phyloP scores from a whole-genome alignment of 768 basidiomycete species.

The Termitomyces eurrhizus region DNA sequence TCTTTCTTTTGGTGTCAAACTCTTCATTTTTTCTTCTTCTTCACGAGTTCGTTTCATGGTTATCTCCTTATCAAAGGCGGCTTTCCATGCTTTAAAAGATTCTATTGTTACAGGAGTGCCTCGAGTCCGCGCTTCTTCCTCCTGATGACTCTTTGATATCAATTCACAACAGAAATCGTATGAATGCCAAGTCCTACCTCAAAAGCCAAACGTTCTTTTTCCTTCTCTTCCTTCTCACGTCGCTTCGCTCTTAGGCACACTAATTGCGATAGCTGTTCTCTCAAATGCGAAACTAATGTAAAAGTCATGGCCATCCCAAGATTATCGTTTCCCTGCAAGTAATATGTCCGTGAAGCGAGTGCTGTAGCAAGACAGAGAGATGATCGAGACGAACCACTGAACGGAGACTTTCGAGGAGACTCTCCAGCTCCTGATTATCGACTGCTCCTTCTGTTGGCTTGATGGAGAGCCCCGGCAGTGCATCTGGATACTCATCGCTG shows the following conservation, averaged over 20 bases:
- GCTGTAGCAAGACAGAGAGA: conserved; percentile 1
- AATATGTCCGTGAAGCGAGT: conserved; percentile 6
- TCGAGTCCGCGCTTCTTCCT: conserved; percentile 79
- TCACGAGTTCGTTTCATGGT: conserved; percentile 54
- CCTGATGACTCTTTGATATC: conserved; percentile 40
- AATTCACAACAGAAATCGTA: not conserved
- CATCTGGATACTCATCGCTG: conserved; percentile 80
- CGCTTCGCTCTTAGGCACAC: conserved; percentile 57
- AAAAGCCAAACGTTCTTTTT: conserved; percentile 68
- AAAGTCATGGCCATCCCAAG: conserved; percentile 98
- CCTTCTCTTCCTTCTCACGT: conserved; percentile 56
- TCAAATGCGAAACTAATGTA: conserved; percentile 81
- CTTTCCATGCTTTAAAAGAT: conserved; percentile 80
- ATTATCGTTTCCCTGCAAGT: conserved; percentile 71
- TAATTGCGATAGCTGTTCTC: conserved; percentile 68
- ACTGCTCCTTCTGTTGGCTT: conserved; percentile 58
- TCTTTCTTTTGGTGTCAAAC: conserved; percentile 71
- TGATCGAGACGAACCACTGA: conserved; percentile 42
- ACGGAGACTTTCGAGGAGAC: conserved; percentile 53
- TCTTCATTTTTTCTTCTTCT: conserved; percentile 73
- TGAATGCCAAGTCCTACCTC: conserved; percentile 50
- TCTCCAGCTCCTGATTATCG: conserved; percentile 50
- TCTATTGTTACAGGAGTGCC: conserved; percentile 90
- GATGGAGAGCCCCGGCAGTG: conserved; percentile 68
- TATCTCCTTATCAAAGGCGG: conserved; percentile 71